Evolutionary conservation across 164 flowering plant species (phyloP).

Genomic region (Aristolochia californica): DNA sequence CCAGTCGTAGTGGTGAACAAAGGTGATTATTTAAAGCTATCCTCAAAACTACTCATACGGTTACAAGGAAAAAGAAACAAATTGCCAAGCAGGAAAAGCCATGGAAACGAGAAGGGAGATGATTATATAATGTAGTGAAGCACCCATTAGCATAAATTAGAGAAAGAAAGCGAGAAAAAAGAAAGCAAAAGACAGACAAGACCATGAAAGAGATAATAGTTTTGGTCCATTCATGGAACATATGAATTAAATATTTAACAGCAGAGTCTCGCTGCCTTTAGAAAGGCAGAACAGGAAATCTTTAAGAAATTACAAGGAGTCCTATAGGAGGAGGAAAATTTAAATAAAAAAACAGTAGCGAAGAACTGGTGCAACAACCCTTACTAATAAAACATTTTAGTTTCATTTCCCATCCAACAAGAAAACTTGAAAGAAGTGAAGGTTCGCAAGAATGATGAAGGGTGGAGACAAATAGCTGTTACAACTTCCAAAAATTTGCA

Average conservation of each 20-base stretch:
- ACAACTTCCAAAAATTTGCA: slow-evolving; percentile 5
- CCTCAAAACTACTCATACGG: neutral
- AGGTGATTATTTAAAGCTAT: no score
- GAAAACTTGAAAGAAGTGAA: slow-evolving; percentile 12
- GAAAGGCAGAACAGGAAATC: slow-evolving; percentile 6
- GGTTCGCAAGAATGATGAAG: slow-evolving; percentile 6
- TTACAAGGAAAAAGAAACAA: neutral
- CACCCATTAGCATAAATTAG: slow-evolving; percentile 12
- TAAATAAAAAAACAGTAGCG: no score
- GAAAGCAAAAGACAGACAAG: slow-evolving; percentile 9
- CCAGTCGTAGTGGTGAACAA: slow-evolving; percentile 2
- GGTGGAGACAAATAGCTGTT: slow-evolving; percentile 2
- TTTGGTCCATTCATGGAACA: slow-evolving; percentile 9
- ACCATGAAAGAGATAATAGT: slow-evolving; percentile 9
- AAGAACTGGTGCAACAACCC: no score
- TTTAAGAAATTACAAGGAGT: slow-evolving; percentile 8
- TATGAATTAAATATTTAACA: slow-evolving; percentile 10
- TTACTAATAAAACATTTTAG: slow-evolving; percentile 3
- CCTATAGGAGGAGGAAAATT: no score
- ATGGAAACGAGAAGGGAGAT: neutral
- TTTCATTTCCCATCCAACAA: slow-evolving; percentile 11
- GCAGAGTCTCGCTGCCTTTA: slow-evolving; percentile 6
- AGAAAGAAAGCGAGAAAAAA: slow-evolving; percentile 1
- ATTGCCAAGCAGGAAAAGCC: no score
- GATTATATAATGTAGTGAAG: slow-evolving; percentile 10